Base-by-base conservation (phyloP, 2,329 filamentous ascomycete genomes). In the Sporothrix mexicana region DNA sequence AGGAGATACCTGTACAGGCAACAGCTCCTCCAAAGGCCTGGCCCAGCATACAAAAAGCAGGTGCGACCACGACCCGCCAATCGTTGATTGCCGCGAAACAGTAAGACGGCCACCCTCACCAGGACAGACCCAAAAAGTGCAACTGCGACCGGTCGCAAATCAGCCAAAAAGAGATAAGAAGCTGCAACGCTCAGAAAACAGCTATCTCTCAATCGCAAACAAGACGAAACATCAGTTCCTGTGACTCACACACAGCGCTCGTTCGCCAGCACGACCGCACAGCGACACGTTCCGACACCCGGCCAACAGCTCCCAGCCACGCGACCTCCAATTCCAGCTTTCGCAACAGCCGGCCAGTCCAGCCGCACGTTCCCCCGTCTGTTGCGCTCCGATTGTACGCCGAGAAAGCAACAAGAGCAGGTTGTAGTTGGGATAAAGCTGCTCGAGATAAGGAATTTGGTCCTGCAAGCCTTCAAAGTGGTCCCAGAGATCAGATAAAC, bases 141-240 rank as follows among this genome's bases (percentile, higher is more conserved):
- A 68, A 23, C 64, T 25, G 64, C 64, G 45, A 68, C 64, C 43
- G 62, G 5, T 66, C 62, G 62, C 43, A 25, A 30, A 17, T 66
- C 64, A 55, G 49, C 15, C 51, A 55, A 68, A 68, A 68, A 45
- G 30, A 59, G 68, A 70, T 61, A 59, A 70, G 53, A 59, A 45
- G 68, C 41, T 25, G 53, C 69, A 23, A 51, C 68, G 20, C 4
- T 25, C 41, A 57, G 15, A 15, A 15, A 51, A 13, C 6, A 47
- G 20, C 68, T 36, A 25, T 17, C 45, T 51, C 30, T n/a, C 23
- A 68, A 20, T 20, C 8, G 2, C 23, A 30, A 51, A 2, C 23
- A 10, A 17, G 2, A 30, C 45, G 17, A 51, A 36, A 36, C 45
- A 67, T 23, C 47, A 67, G 20, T 23, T n/a, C 41, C 68, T 61